Conservation (phyloP, 2,329 filamentous ascomycete genomes). For the Venturiaceae sp. region DNA sequence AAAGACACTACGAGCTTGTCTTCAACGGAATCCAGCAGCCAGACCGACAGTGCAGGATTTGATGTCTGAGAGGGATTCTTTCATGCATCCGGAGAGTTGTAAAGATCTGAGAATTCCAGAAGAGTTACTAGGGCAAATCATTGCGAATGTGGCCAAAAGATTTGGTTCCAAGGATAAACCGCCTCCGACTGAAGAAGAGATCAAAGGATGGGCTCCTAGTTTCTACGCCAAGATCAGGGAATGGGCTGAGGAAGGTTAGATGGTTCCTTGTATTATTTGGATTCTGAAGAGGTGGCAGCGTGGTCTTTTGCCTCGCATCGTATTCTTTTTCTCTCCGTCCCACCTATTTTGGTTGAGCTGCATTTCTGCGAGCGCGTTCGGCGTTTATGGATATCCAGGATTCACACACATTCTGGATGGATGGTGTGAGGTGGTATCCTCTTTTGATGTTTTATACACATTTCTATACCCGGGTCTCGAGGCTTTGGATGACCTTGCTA, state of each 20-base stretch:
- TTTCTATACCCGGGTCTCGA: not conserved
- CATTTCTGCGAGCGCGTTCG: not conserved
- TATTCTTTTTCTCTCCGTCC: too few species aligned
- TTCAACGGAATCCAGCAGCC: constrained; percentile 47
- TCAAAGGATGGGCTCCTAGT: constrained; percentile 32
- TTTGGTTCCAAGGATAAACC: constrained; percentile 43
- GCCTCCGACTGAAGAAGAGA: constrained; percentile 47
- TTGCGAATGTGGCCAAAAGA: constrained; percentile 50
- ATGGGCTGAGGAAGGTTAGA: not conserved
- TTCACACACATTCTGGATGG: too few species aligned
- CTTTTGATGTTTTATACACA: not conserved
- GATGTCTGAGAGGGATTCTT: constrained; percentile 44
- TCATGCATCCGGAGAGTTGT: constrained; percentile 45
- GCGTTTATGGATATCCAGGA: not conserved
- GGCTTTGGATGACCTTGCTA: not conserved
- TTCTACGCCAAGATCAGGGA: constrained; percentile 38
- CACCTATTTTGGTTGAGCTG: not conserved
- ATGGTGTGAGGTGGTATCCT: too few species aligned
- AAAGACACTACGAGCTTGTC: constrained; percentile 45
- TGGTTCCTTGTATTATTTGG: too few species aligned
- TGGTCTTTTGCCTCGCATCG: not conserved
- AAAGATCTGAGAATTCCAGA: constrained; percentile 35
- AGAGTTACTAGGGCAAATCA: constrained; percentile 50
- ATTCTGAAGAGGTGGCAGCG: not conserved
- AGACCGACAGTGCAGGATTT: constrained; percentile 49